A percentile compares a stretch with the other conserved stretches of the same genome.
Conservation (phyloP, 2,329 filamentous ascomycete species). For the Aspergillus sp. region DNA sequence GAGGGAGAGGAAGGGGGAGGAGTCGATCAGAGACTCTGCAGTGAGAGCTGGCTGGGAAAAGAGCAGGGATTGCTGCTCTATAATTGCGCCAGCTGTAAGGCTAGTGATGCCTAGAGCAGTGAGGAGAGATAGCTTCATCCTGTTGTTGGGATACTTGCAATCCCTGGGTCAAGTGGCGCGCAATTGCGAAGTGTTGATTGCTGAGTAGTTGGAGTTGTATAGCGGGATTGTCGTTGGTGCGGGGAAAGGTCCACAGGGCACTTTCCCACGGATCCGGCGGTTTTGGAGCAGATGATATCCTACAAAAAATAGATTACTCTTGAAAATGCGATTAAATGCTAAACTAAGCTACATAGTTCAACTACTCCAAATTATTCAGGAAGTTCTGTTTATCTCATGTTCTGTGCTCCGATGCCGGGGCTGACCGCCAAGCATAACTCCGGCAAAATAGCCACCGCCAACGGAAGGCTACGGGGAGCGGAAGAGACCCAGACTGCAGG, state of each 20-base stretch:
- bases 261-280: background rate
- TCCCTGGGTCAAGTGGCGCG: background rate
- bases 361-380: too few species aligned
- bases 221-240: background rate
- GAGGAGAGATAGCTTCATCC: conserved; percentile 5
- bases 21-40: conserved; percentile 31
- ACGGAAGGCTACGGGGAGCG: background rate
- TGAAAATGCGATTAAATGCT: too few species aligned
- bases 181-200: background rate
- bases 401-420: too few species aligned
- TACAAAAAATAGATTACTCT: background rate
- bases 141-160: background rate
- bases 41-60: background rate
- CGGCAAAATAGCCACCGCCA: too few species aligned
- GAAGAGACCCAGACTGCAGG: background rate
- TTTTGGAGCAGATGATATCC: background rate
- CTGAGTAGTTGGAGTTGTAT: background rate
- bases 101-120: conserved; percentile 1
- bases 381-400: too few species aligned
- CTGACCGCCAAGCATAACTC: too few species aligned
- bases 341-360: too few species aligned
- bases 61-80: background rate
- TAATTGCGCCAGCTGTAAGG: background rate
- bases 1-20: conserved; percentile 62
- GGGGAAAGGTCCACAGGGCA: background rate